These are phyloP conservation scores for Vaccinium corymbosum DNA, from an alignment of 148 eudicot species.

Conservation along the genomic window DNA sequence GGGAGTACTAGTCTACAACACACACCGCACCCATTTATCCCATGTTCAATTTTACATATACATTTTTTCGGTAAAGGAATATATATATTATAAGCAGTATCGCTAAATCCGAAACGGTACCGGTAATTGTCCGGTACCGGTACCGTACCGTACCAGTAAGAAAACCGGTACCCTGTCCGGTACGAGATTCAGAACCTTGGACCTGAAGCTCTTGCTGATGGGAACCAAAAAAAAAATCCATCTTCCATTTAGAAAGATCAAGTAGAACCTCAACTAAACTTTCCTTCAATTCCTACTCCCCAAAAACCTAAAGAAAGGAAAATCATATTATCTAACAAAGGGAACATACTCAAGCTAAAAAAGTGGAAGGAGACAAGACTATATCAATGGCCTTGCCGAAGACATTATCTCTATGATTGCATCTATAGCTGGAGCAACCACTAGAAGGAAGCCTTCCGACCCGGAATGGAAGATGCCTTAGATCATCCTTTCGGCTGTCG, in stretches of 20 bases:
- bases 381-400: background rate
- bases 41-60: too few species aligned
- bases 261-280: background rate
- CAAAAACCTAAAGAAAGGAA: background rate
- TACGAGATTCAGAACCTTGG: too few species aligned
- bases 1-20: too few species aligned
- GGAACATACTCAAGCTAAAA: background rate
- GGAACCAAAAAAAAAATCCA: background rate
- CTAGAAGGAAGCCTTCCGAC: background rate
- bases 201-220: background rate
- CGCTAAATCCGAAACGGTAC: too few species aligned
- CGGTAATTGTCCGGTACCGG: too few species aligned
- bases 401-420: too few species aligned
- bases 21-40: too few species aligned
- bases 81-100: too few species aligned
- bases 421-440: too few species aligned
- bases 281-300: background rate
- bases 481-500: background rate
- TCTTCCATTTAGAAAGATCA: background rate
- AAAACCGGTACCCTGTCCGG: too few species aligned
- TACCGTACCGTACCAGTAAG: too few species aligned
- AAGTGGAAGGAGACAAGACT: background rate
- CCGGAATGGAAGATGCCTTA: background rate
- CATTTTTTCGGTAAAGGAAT: too few species aligned
- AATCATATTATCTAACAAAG: background rate